Conservation (phyloP, 495 filamentous ascomycete species). For the Daldinia vernicosa region DNA sequence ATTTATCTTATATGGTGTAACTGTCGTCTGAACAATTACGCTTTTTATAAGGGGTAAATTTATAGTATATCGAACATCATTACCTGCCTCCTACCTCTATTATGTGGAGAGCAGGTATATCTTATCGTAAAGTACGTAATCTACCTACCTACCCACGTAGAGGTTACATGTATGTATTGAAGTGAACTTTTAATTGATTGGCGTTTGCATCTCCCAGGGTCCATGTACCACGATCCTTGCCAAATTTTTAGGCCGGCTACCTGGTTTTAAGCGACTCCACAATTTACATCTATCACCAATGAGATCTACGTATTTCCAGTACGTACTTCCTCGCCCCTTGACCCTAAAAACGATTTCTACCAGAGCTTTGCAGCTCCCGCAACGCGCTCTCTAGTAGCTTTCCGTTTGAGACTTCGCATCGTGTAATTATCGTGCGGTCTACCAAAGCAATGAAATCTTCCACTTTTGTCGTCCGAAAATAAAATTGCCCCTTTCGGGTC, state of each 20-base stretch:
- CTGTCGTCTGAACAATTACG: too few relatives aligned
- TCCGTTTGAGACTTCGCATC: not conserved
- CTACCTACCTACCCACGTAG: too few relatives aligned
- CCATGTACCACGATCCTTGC: not conserved
- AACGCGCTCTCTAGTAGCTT: conserved; percentile 2
- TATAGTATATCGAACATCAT: too few relatives aligned
- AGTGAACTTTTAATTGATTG: too few relatives aligned
- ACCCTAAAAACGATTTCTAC: not conserved
- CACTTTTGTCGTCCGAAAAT: not conserved
- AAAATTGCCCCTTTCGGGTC: not conserved
- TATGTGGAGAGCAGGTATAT: too few relatives aligned
- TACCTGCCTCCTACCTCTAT: too few relatives aligned
- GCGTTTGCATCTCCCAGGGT: not conserved
- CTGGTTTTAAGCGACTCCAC: not conserved
- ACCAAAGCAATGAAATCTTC: not conserved
- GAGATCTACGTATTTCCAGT: not conserved
- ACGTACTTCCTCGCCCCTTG: not conserved
- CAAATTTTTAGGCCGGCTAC: not conserved
- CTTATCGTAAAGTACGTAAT: too few relatives aligned
- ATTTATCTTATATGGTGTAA: too few relatives aligned
- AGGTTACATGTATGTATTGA: too few relatives aligned
- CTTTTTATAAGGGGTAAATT: too few relatives aligned
- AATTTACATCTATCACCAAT: not conserved
- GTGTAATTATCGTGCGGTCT: not conserved
- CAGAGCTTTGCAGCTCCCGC: not conserved